Evolutionary conservation across 1,284 basidiomycete genomes (phyloP), one percentile per base, ranked within the genome.

Genomic region (Apiotrichum mycotoxinovorans): DNA sequence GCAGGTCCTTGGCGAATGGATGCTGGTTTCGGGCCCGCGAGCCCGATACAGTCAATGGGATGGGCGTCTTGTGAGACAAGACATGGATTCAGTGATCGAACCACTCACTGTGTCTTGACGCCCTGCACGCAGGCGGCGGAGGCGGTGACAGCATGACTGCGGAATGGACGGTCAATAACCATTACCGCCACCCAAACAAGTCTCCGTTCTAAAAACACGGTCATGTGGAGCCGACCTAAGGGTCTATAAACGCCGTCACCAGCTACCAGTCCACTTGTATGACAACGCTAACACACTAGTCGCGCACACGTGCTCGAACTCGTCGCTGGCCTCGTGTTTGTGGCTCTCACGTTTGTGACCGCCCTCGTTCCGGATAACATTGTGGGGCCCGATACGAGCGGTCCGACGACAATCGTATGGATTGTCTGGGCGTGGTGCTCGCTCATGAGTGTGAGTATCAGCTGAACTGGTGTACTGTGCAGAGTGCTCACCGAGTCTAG

Each of bases 231-330:
- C n/a, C n/a, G n/a, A n/a, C n/a, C n/a, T n/a, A n/a, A n/a, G n/a
- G n/a, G n/a, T n/a, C n/a, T n/a, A n/a, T n/a, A n/a, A n/a, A n/a
- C n/a, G n/a, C n/a, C n/a, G n/a, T n/a, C n/a, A n/a, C n/a, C n/a
- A n/a, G n/a, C n/a, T n/a, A n/a, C n/a, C n/a, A n/a, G n/a, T n/a
- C n/a, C n/a, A n/a, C n/a, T n/a, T n/a, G n/a, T n/a, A n/a, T 18
- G 17, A 14, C 3, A 8, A 30, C 26, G 43, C 43, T 45, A 4
- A 14, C 25, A 7, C 41, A 1, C 18, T 56, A 63, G 62, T 11
- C 62, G 62, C 17, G 47, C 56, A 27, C 62, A 63, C 33, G 37
- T 60, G 22, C 41, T 63, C 23, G 58, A 63, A 54, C 54, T 63
- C 22, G 49, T 48, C 11, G 53, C 58, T 2, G 41, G 47, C 22